Percentiles rank a stretch among this genome's conserved stretches.
phyloP scores from a whole-genome alignment of 148 eudicot genomes.

The Vaccinium darrowii region DNA sequence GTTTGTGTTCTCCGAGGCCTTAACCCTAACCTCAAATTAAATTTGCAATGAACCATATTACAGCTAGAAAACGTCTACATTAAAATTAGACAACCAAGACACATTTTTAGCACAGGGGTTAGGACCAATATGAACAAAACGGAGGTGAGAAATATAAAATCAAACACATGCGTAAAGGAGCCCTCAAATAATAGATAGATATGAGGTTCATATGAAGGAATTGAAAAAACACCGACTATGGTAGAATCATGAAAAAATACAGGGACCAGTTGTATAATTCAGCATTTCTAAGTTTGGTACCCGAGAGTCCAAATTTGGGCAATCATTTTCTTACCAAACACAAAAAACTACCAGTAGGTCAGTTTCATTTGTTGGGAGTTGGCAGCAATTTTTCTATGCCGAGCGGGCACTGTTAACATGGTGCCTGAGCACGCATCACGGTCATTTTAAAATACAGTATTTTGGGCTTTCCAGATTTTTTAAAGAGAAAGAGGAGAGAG shows the following conservation, averaged over 20 bases:
- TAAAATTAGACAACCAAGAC: not conserved
- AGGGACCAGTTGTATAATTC: not conserved
- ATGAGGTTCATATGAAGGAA: not conserved
- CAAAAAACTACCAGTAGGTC: not conserved
- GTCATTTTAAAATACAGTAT: no score
- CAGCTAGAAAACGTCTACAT: not conserved
- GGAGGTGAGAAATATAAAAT: not conserved
- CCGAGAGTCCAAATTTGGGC: not conserved
- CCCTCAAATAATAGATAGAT: not conserved
- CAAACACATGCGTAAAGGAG: not conserved
- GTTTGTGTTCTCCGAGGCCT: not conserved
- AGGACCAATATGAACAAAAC: not conserved
- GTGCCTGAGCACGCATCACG: no score
- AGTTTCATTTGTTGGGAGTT: not conserved
- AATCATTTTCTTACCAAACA: not conserved
- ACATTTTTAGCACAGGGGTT: not conserved
- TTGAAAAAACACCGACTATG: not conserved
- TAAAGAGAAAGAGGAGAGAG: no score
- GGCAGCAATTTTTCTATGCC: no score
- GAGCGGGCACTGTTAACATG: no score
- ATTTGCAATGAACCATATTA: not conserved
- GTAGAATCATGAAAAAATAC: not conserved
- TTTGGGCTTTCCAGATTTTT: no score
- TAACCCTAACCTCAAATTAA: not conserved
- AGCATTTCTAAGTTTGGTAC: not conserved